phyloP scores from a whole-genome alignment of 179 eudicot species.

The Beta corolliflora region DNA sequence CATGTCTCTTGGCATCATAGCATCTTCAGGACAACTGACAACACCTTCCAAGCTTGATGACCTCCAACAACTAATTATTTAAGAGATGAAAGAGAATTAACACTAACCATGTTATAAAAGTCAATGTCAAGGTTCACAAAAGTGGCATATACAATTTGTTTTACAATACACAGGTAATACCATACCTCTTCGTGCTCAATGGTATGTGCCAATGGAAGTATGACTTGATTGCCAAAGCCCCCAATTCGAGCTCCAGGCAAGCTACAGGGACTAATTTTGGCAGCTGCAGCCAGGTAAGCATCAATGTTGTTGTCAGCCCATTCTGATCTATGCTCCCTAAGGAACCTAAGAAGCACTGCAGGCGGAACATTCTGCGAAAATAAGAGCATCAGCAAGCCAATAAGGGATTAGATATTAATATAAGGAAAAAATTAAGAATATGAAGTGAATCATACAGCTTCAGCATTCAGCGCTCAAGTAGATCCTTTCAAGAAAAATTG shows the following conservation, averaged over 20 bases:
- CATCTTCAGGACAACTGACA: conserved; percentile 69
- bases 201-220: conserved; percentile 92
- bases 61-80: conserved; percentile 64
- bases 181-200: conserved; percentile 91
- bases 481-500: background rate
- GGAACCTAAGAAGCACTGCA: conserved; percentile 75
- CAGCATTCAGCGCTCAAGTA: background rate
- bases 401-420: background rate
- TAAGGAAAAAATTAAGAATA: background rate
- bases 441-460: background rate
- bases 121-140: background rate
- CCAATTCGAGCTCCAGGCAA: conserved; percentile 69
- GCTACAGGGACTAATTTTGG: conserved; percentile 76
- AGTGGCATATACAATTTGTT: background rate
- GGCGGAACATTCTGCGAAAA: conserved; percentile 79
- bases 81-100: background rate
- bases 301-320: conserved; percentile 91
- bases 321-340: conserved; percentile 91
- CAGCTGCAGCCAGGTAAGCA: conserved; percentile 80
- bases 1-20: conserved; percentile 80
- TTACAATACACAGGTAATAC: background rate
- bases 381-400: background rate
- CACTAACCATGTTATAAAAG: background rate
- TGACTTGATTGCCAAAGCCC: conserved; percentile 76
- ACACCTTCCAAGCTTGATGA: conserved; percentile 81